Evolutionary conservation across 306 rosid genomes (phyloP), one percentile per base, ranked within the genome.

Genomic region (Castanea mollissima): DNA sequence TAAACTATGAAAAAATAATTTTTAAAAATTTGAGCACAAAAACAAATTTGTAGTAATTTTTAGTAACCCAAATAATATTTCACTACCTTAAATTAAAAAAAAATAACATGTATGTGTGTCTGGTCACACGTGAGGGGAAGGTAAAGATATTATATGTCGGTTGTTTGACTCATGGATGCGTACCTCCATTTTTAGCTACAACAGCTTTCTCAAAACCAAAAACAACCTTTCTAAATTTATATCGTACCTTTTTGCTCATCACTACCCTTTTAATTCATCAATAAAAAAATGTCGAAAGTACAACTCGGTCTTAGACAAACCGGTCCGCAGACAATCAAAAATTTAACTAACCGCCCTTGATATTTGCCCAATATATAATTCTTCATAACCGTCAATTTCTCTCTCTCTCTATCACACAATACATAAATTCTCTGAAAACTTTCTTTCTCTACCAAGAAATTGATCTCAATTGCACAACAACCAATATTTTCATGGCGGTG

Each of bases 201-300:
- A 19, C 2, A 29, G 16, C 12, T 34, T 34, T 67, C 4, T 35
- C 10, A 38, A 38, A 38, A 1, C 25, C 19, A 31, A 34, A 65
- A 15, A 29, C 15, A 0, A 3, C 14, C 0, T 18, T 64, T 27
- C 5, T 15, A 5, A 1, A 25, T 25, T 0, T 0, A 1, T 3
- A 19, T 67, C 10, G 51, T 19, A 18, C 72, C 1, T 29, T 34
- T 16, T 15, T 4, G 27, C 38, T 23, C 10, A 35, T 1, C 19
- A 9, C 20, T 10, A 1, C 14, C 21, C 21, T 64, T 64, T 1
- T 3, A n/a, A 8, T 10, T 15, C 0, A 25, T 25, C 68, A 58
- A 21, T 7, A 2, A 4, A n/a, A 2, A n/a, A 10, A 2, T 19
- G 18, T 23, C 25, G 0, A 23, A 59, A 5, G 72, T 68, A 9